These are phyloP conservation scores for Neurospora tetrasperma DNA, from an alignment of 495 filamentous ascomycete genomes.

Conservation along the genomic window DNA sequence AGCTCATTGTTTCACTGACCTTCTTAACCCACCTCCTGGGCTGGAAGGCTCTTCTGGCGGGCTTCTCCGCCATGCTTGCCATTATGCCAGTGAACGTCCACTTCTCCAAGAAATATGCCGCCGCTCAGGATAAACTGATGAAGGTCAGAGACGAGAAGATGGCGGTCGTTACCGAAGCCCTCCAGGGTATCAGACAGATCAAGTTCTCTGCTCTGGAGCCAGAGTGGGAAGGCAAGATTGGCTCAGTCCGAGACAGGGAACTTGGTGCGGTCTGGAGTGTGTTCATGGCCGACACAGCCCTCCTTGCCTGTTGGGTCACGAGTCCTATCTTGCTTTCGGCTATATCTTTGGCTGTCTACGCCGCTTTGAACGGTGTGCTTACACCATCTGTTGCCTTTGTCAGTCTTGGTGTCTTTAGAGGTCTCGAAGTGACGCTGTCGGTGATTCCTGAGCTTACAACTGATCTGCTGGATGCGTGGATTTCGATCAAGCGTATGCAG, in stretches of 20 bases:
- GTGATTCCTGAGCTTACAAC: constrained; percentile 66
- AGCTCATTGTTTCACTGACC: constrained; percentile 50
- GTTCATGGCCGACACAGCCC: constrained; percentile 48
- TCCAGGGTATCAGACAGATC: constrained; percentile 78
- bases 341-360: constrained; percentile 59
- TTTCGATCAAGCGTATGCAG: constrained; percentile 65
- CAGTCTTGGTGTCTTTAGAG: constrained; percentile 60
- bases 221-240: constrained; percentile 69
- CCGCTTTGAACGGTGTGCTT: constrained; percentile 48
- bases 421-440: constrained; percentile 59
- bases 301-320: constrained; percentile 60
- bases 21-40: constrained; percentile 65
- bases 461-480: constrained; percentile 56
- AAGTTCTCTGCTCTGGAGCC: constrained; percentile 79
- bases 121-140: constrained; percentile 64
- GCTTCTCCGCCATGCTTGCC: constrained; percentile 52
- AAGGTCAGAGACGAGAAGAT: constrained; percentile 69
- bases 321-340: constrained; percentile 66
- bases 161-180: constrained; percentile 66
- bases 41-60: constrained; percentile 58
- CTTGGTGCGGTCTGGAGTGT: constrained; percentile 53
- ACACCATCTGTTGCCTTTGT: constrained; percentile 74
- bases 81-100: constrained; percentile 61
- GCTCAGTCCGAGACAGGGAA: constrained; percentile 54
- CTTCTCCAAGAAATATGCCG: constrained; percentile 54